Evolutionary conservation across 257 asterid species (phyloP).

Genomic region (Plantago ovata): DNA sequence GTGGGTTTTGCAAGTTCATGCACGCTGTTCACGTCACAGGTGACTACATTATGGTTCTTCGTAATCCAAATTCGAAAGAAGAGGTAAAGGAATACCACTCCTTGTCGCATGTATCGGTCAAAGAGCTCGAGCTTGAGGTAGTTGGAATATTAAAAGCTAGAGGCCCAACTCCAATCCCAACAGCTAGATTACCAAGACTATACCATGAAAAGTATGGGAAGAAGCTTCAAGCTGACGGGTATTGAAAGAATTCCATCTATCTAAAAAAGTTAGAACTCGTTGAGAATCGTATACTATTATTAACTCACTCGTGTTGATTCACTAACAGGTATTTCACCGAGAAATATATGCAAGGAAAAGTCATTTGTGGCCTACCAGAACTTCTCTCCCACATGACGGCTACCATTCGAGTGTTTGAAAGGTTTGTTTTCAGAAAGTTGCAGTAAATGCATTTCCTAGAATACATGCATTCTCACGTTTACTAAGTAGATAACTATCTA

Average conservation of each 20-base stretch:
- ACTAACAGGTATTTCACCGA: constrained; percentile 20
- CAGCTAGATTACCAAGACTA: constrained; percentile 18
- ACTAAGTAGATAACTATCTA: too few species aligned
- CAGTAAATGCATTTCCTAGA: background rate
- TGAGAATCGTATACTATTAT: too few species aligned
- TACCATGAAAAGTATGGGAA: constrained; percentile 29
- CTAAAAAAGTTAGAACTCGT: too few species aligned
- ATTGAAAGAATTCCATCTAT: too few species aligned
- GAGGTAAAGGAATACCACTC: background rate
- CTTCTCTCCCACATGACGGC: constrained; percentile 24
- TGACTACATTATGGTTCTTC: constrained; percentile 25
- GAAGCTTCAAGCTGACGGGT: constrained; percentile 19
- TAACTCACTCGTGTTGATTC: too few species aligned
- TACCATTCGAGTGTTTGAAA: constrained; percentile 18
- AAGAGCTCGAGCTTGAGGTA: constrained; percentile 27
- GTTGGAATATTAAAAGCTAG: constrained; percentile 21
- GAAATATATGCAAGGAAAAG: constrained; percentile 14
- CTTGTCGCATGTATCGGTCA: constrained; percentile 15
- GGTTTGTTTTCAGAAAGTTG: constrained; percentile 2
- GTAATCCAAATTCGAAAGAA: constrained; percentile 5
- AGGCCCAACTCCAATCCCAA: constrained; percentile 29
- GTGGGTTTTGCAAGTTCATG: constrained; percentile 30
- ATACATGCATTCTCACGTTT: too few species aligned
- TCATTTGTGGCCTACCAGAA: constrained; percentile 14
- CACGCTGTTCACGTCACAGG: constrained; percentile 19